Conservation (phyloP, 208 protist genomes). For the Tritrichomonas foetus region DNA sequence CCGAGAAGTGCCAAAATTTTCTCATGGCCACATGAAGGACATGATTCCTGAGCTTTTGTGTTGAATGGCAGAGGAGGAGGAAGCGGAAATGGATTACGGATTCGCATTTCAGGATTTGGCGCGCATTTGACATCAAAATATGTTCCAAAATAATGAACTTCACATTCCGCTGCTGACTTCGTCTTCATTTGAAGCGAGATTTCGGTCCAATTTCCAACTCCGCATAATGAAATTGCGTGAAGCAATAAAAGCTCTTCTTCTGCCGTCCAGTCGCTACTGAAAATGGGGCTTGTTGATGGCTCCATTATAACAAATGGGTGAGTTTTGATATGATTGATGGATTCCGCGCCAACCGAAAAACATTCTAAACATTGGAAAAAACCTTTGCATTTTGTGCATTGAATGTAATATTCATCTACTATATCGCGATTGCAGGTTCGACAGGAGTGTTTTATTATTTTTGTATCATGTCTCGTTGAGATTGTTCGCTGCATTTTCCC, state of each 20-base stretch:
- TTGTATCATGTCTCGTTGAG: background rate
- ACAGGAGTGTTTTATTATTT: background rate
- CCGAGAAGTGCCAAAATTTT: background rate
- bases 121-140: background rate
- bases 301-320: background rate
- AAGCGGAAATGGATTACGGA: background rate
- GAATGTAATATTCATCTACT: background rate
- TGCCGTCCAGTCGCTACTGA: background rate
- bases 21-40: background rate
- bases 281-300: background rate
- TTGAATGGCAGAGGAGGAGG: background rate
- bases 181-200: background rate
- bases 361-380: background rate
- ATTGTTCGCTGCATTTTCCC: no score
- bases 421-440: background rate
- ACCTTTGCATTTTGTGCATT: background rate
- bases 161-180: background rate
- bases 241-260: conserved; percentile 20
- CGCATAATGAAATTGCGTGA: background rate
- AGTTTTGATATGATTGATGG: background rate
- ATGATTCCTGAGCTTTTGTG: conserved; percentile 18
- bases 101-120: background rate
- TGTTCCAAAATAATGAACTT: conserved; percentile 6
- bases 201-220: background rate
- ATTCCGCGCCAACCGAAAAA: background rate